Evolutionary conservation across 345 rosid genomes (phyloP).

Genomic region (Excoecaria agallocha): DNA sequence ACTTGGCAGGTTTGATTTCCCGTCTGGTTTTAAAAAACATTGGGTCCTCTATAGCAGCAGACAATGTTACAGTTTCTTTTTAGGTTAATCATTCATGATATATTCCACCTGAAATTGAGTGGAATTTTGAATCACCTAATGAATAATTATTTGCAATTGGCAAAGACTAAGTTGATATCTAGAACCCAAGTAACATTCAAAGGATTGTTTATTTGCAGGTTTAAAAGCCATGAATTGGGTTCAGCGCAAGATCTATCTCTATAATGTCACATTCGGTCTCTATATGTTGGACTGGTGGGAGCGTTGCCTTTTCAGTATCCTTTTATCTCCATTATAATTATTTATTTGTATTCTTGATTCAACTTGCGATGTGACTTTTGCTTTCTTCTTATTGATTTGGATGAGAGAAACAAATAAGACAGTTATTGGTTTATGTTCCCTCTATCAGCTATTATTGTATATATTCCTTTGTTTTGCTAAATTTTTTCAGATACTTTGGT

Average conservation of each 20-base stretch:
- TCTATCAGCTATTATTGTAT: neutral
- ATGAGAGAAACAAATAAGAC: neutral
- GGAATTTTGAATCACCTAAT: no score
- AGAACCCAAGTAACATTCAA: no score
- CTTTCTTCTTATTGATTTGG: neutral
- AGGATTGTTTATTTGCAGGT: neutral
- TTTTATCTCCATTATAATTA: neutral
- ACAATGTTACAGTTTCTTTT: no score
- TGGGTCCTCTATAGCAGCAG: no score
- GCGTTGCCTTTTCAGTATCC: slow-evolving; percentile 98
- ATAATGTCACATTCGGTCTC: slow-evolving; percentile 96
- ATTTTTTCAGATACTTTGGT: slow-evolving; percentile 68
- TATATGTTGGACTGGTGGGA: slow-evolving; percentile 99
- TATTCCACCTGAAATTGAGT: no score
- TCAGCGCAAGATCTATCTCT: slow-evolving; percentile 92
- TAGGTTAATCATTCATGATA: no score
- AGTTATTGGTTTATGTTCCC: neutral
- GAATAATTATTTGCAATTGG: no score
- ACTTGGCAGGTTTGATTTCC: no score
- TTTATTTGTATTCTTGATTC: slow-evolving; percentile 1
- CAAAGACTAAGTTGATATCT: no score
- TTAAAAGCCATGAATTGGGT: slow-evolving; percentile 72
- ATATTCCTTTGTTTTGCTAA: slow-evolving; percentile 36
- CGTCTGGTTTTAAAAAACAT: no score
- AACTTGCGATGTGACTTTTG: neutral